These are phyloP conservation scores for Sanghuangporus baumii DNA, from an alignment of 1,284 basidiomycete genomes.

Conservation along the genomic window DNA sequence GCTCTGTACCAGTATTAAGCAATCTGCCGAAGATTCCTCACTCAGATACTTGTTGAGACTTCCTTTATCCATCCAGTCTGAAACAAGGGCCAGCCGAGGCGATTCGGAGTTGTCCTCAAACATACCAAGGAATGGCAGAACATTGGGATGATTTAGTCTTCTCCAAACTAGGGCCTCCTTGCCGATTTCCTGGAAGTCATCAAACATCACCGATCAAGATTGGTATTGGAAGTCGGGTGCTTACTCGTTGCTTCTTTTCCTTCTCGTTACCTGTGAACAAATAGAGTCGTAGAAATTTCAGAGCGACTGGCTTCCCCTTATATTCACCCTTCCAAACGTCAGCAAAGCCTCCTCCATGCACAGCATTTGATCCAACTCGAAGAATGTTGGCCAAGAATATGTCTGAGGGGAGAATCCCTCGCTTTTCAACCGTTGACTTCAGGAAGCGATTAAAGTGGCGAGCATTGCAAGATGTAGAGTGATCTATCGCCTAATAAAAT, in stretches of 20 bases:
- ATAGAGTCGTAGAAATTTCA: constrained; percentile 9
- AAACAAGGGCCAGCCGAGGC: not conserved
- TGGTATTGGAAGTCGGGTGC: too few species aligned
- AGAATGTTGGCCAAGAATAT: constrained; percentile 1
- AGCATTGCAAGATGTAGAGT: not conserved
- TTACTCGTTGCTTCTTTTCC: constrained; percentile 1
- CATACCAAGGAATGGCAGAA: constrained; percentile 7
- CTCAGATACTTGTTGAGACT: not conserved
- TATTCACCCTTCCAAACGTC: constrained; percentile 15
- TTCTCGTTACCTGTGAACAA: not conserved
- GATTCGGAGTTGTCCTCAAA: not conserved
- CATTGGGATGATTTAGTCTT: constrained; percentile 5
- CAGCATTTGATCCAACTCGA: not conserved
- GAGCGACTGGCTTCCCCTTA: not conserved
- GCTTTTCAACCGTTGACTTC: not conserved
- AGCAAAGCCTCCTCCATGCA: constrained; percentile 14
- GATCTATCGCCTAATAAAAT: not conserved
- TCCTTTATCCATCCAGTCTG: constrained; percentile 9
- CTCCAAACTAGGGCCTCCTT: constrained; percentile 13
- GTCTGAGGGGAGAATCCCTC: not conserved
- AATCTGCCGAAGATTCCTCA: not conserved
- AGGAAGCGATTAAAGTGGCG: constrained; percentile 1
- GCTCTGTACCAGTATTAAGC: not conserved
- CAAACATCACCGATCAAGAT: too few species aligned
- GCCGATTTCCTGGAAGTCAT: constrained; percentile 15